These are phyloP conservation scores for Periglandula ipomoeae DNA, from an alignment of 2,329 filamentous ascomycete species.

Conservation along the genomic window DNA sequence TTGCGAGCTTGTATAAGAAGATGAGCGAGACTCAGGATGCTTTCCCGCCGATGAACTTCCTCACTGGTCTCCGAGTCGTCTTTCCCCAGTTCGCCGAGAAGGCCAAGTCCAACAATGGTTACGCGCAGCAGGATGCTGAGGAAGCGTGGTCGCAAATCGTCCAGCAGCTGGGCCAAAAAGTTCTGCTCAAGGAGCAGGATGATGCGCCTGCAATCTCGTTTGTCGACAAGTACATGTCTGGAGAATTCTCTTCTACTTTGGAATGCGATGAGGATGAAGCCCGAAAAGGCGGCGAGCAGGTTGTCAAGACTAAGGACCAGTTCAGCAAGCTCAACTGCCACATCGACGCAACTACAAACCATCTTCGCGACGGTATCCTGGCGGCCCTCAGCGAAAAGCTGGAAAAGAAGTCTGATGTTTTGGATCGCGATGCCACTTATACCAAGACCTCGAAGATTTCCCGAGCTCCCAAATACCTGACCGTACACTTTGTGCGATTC, in stretches of 20 bases:
- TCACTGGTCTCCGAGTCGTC: slow-evolving; percentile 65
- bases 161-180: slow-evolving; percentile 67
- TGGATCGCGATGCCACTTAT: slow-evolving; percentile 73
- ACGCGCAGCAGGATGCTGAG: slow-evolving; percentile 96
- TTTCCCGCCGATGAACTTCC: slow-evolving; percentile 75
- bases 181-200: slow-evolving; percentile 52
- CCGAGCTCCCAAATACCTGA: slow-evolving; percentile 86
- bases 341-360: slow-evolving; percentile 79
- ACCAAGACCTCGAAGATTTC: slow-evolving; percentile 88
- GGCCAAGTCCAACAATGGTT: slow-evolving; percentile 72
- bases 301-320: slow-evolving; percentile 56
- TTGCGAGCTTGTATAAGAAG: slow-evolving; percentile 76
- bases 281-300: slow-evolving; percentile 63
- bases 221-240: slow-evolving; percentile 84
- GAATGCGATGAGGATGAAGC: slow-evolving; percentile 78
- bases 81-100: slow-evolving; percentile 93
- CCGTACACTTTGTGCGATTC: slow-evolving; percentile 95
- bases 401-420: slow-evolving; percentile 73
- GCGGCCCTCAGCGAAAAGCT: slow-evolving; percentile 79
- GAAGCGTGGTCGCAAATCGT: slow-evolving; percentile 97
- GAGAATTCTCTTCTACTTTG: slow-evolving; percentile 67
- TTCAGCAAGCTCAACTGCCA: slow-evolving; percentile 93
- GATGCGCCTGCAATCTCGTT: slow-evolving; percentile 54
- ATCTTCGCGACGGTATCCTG: slow-evolving; percentile 78
- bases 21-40: slow-evolving; percentile 85